Base-by-base conservation (phyloP, 164 flowering plant species). In the Pachysandra terminalis region DNA sequence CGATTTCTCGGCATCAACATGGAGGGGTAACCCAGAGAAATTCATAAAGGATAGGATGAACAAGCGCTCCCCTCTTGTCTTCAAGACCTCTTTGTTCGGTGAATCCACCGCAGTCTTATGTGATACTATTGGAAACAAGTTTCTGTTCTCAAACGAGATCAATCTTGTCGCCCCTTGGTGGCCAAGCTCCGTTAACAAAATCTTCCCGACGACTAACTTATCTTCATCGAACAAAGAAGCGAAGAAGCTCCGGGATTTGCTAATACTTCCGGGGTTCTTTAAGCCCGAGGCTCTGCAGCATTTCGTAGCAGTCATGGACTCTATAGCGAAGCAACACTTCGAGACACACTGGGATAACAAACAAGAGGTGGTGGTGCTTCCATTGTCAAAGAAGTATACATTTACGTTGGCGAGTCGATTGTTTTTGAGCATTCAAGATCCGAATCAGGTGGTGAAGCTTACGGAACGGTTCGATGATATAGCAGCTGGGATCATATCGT, bases 121-220 rank as follows among this genome's bases (percentile, higher is more conserved):
- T 22, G 51, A 61, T 7, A 9, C 61, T 8, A 4, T 53, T 1
- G 69, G 62, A 0, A 56, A 66, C 62, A 66, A 66, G 28, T 66
- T 66, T 27, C 35, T 66, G 28, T 66, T 66, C 61, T 66, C 69
- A 3, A 66, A 56, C 15, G 69, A 66, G 27, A 57, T 56, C 27
- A 66, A 66, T 21, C 54, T 66, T 56, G 69, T 66, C 35, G 41
- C 32, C 15, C 14, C 69, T 28, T 66, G 69, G 69, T 66, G 69
- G 69, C 69, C 69, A 0, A 8, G 21, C 12, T 35, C 61, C 21
- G 35, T 66, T 19, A 45, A 66, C 25, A 66, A 59, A n/a, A 59
- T 59, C 63, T 59, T 59, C 41, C 63, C 63, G 0, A 26, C 63
- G 2, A 26, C 63, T 59, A 17, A 2, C 21, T 41, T 27, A 19